These are phyloP conservation scores for Orbilia ellipsospora DNA, from an alignment of 2,329 filamentous ascomycete species.

Conservation along the genomic window DNA sequence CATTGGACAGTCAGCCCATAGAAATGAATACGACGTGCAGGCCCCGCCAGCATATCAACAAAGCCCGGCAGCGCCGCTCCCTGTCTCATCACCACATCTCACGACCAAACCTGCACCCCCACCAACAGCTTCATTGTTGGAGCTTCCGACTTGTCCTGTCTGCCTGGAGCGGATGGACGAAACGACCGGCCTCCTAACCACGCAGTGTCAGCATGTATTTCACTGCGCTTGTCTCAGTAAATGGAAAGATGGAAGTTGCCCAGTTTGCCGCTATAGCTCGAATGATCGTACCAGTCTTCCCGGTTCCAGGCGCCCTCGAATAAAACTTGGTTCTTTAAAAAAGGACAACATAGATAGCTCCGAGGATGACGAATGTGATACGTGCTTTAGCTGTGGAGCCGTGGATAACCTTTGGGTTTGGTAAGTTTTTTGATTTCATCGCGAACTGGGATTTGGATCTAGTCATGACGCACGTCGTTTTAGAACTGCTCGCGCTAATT, in stretches of 20 bases:
- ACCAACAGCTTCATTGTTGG: conserved; percentile 84
- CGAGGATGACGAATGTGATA: conserved; percentile 68
- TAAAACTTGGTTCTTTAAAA: conserved; percentile 29
- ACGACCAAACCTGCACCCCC: conserved; percentile 74
- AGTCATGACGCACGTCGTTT: no score
- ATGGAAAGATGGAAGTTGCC: conserved; percentile 93
- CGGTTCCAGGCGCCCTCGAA: conserved; percentile 80
- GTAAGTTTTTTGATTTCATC: conserved; percentile 33
- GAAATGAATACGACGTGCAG: conserved; percentile 60
- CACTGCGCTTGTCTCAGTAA: conserved; percentile 96
- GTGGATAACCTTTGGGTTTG: conserved; percentile 59
- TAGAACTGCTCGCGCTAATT: neutral
- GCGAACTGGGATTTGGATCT: no score
- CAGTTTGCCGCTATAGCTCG: conserved; percentile 86
- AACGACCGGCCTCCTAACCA: conserved; percentile 92
- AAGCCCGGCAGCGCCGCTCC: conserved; percentile 53
- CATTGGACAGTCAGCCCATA: conserved; percentile 42
- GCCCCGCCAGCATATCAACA: conserved; percentile 60
- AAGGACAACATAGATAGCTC: conserved; percentile 49
- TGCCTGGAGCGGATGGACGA: conserved; percentile 99
- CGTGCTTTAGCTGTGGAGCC: conserved; percentile 58
- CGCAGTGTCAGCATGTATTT: conserved; percentile 96
- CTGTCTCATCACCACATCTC: conserved; percentile 62
- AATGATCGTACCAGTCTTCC: conserved; percentile 91
- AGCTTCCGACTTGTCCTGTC: conserved; percentile 94